These are phyloP conservation scores for Nematocida sp. DNA, from an alignment of 371 early-diverging fungal species.

Conservation along the genomic window DNA sequence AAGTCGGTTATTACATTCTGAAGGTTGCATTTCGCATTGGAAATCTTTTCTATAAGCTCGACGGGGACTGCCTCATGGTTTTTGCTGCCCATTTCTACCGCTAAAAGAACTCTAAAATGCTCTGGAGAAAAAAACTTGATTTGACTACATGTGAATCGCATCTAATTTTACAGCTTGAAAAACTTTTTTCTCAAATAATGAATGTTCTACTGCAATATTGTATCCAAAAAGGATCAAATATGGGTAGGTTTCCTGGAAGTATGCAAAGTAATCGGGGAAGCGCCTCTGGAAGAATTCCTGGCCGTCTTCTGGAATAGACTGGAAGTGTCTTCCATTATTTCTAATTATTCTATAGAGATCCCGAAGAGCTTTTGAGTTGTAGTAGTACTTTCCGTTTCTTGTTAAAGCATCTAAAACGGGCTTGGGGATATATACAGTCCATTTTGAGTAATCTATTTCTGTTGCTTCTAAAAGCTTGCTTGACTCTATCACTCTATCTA, in stretches of 20 bases:
- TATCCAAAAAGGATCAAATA: slow-evolving; percentile 27
- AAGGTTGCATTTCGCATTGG: slow-evolving; percentile 54
- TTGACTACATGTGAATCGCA: slow-evolving; percentile 57
- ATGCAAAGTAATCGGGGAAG: neutral
- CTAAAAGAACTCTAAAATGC: slow-evolving; percentile 60
- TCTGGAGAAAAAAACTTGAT: slow-evolving; percentile 57
- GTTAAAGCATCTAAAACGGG: slow-evolving; percentile 22
- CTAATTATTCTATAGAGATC: slow-evolving; percentile 57
- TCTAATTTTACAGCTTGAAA: slow-evolving; percentile 26
- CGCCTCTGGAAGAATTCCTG: neutral
- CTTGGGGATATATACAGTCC: slow-evolving; percentile 44
- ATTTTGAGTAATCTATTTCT: slow-evolving; percentile 38
- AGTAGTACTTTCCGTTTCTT: slow-evolving; percentile 48
- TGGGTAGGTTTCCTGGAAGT: slow-evolving; percentile 16
- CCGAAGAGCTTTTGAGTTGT: slow-evolving; percentile 43
- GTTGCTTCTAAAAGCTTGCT: slow-evolving; percentile 1
- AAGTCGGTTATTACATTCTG: slow-evolving; percentile 57
- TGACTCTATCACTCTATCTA: slow-evolving; percentile 27
- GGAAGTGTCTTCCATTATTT: slow-evolving; percentile 64
- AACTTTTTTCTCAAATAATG: slow-evolving; percentile 35
- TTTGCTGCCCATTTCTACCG: slow-evolving; percentile 56
- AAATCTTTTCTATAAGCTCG: slow-evolving; percentile 49
- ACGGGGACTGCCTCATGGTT: slow-evolving; percentile 52
- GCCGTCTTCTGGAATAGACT: slow-evolving; percentile 35
- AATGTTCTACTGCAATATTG: slow-evolving; percentile 15